phyloP scores from a whole-genome alignment of 257 asterid species.

The Salvia miltiorrhiza region DNA sequence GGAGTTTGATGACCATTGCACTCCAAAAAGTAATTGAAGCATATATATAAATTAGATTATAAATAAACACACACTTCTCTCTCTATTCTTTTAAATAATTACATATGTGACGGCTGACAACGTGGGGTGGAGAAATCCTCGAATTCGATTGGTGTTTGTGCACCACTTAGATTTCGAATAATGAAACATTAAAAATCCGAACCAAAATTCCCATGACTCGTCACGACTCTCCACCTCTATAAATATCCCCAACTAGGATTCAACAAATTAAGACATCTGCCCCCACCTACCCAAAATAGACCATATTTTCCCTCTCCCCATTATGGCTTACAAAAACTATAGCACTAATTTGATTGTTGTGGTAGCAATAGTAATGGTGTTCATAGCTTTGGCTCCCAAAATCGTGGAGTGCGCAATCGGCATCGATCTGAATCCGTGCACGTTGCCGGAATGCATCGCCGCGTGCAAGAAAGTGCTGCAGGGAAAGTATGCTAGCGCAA shows the following conservation, averaged over 20 bases:
- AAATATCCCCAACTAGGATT: not conserved
- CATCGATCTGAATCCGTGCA: conserved; percentile 48
- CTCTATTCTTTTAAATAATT: not conserved
- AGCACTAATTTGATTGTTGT: conserved; percentile 12
- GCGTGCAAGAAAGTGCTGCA: conserved; percentile 44
- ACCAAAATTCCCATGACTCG: conserved; percentile 15
- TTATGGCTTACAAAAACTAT: conserved; percentile 19
- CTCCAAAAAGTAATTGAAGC: no score
- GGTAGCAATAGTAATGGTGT: not conserved
- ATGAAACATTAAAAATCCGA: not conserved
- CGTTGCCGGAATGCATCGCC: conserved; percentile 39
- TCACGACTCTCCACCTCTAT: not conserved
- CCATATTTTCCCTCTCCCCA: not conserved
- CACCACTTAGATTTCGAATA: conserved; percentile 9
- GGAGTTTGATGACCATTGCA: no score
- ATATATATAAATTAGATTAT: no score
- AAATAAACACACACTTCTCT: not conserved
- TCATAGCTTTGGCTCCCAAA: conserved; percentile 26
- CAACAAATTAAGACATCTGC: not conserved
- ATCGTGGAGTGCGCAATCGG: conserved; percentile 54
- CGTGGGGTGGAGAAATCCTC: not conserved
- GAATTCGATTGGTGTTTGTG: not conserved
- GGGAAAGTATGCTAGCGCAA: conserved; percentile 38
- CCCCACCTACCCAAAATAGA: not conserved
- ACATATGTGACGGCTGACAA: not conserved